These are phyloP conservation scores for Phytophthora pistaciae DNA, from an alignment of 352 stramenopile genomes.

Conservation along the genomic window DNA sequence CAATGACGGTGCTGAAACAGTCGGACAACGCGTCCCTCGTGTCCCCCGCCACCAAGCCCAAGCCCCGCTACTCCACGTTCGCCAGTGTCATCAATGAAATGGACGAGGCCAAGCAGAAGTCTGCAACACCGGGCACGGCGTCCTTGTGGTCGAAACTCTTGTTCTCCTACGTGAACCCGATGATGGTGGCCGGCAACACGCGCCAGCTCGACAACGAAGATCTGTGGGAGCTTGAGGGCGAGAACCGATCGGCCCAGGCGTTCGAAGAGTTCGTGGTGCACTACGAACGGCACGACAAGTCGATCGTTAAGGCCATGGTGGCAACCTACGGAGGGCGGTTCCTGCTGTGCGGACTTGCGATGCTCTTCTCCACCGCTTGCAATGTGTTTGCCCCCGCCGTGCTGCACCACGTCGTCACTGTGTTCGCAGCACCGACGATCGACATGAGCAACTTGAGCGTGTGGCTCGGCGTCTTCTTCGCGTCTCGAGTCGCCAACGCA, in stretches of 20 bases:
- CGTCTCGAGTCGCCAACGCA: conserved; percentile 36
- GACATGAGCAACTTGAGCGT: conserved; percentile 30
- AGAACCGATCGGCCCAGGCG: conserved; percentile 31
- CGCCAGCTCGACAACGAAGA: conserved; percentile 53
- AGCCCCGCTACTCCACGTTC: background rate
- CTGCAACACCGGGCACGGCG: conserved; percentile 15
- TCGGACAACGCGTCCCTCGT: background rate
- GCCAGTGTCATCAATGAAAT: background rate
- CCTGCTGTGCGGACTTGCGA: conserved; percentile 36
- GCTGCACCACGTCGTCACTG: conserved; percentile 56
- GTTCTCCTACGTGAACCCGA: conserved; percentile 49
- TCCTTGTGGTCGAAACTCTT: conserved; percentile 38
- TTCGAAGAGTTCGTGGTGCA: conserved; percentile 38
- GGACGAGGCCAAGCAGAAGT: background rate
- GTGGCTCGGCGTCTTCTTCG: conserved; percentile 63
- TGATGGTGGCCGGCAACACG: conserved; percentile 55
- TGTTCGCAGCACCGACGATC: conserved; percentile 31
- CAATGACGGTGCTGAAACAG: background rate
- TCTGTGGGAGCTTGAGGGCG: conserved; percentile 52
- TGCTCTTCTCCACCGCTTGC: conserved; percentile 40
- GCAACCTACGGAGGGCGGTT: conserved; percentile 37
- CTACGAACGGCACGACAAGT: conserved; percentile 26
- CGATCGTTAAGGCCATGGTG: conserved; percentile 36
- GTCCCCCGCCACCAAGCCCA: background rate
- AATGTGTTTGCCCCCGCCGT: conserved; percentile 53